These are phyloP conservation scores for Moricandia arvensis DNA, from an alignment of 345 rosid species.

Conservation along the genomic window DNA sequence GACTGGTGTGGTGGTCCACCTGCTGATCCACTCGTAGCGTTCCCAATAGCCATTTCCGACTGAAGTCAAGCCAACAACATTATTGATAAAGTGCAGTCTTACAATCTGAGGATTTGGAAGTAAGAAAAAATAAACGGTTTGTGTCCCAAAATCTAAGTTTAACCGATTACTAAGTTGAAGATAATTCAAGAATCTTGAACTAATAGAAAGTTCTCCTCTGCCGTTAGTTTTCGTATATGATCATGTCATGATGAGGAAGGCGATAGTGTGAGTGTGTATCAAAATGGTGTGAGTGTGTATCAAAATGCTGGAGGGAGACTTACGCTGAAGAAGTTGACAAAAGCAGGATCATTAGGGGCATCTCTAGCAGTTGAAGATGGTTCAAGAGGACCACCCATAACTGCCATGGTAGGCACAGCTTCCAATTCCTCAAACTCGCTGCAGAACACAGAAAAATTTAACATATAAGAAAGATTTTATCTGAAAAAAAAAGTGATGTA, in stretches of 20 bases:
- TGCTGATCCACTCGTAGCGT: slow-evolving; percentile 40
- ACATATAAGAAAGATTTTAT: neutral
- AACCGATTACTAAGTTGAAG: neutral
- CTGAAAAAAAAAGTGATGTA: neutral
- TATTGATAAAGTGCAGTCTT: neutral
- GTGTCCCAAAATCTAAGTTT: neutral
- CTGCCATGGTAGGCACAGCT: slow-evolving; percentile 84
- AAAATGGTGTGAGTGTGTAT: slow-evolving; percentile 1
- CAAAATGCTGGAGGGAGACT: slow-evolving; percentile 25
- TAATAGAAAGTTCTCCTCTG: slow-evolving; percentile 1
- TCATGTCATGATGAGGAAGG: neutral
- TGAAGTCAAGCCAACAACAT: slow-evolving; percentile 43
- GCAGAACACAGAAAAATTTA: slow-evolving; percentile 1
- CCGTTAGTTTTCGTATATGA: neutral
- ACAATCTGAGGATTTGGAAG: neutral
- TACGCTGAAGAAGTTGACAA: slow-evolving; percentile 89
- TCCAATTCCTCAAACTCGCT: slow-evolving; percentile 97
- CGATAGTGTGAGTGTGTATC: neutral
- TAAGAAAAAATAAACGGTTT: neutral
- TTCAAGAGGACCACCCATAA: slow-evolving; percentile 89
- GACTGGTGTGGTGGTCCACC: slow-evolving; percentile 53
- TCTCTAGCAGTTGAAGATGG: slow-evolving; percentile 61
- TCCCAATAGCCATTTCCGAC: slow-evolving; percentile 63
- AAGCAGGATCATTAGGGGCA: slow-evolving; percentile 74
- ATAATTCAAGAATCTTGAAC: slow-evolving; percentile 6